Evolutionary conservation across 2,329 filamentous ascomycete genomes (phyloP), one percentile per base, ranked within the genome.

Genomic region (Sporothrix phasma): DNA sequence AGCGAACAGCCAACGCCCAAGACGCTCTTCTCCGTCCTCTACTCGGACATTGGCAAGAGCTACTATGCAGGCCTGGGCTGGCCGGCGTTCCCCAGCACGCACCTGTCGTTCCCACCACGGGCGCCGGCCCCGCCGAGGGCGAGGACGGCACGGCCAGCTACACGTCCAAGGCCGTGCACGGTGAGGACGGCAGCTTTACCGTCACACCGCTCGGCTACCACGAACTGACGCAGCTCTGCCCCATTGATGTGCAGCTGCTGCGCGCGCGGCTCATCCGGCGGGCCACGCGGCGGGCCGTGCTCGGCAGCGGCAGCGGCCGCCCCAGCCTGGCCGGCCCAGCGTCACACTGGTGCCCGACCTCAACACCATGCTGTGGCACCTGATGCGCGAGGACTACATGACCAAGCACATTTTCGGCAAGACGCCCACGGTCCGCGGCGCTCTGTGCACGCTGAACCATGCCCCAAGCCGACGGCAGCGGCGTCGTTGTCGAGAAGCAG

Each of bases 11-110:
- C 17, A 29, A 8, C 8, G 10, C 41, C 29, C 68, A 73, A 72
- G 72, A 80, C 73, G 67, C 74, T 84, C 15, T 94, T 93, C 74
- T 92, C 89, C 0, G 83, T 95, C 7, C 79, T 97, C 8, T 96
- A 87, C 75, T 96, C 91, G 8, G 90, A 95, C 70, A 92, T 95
- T 68, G 90, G 92, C 22, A 88, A 90, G 78, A 77, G 78, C 45
- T 97, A 92, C 75, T 97, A 97, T 76, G 83, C 88, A 3, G 80
- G 79, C 37, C 80, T 85, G 67, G 91, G 91, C 53, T 97, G 92
- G 92, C 80, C 84, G 58, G 81, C 86, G 0, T 92, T 88, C 70
- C 79, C 83, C 22, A 93, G 89, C 65, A 79, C 82, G 1, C 92
- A 96, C 73, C 79, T 95, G 49, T 79, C 82, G 37, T 82, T 95